phyloP scores from a whole-genome alignment of 1,284 basidiomycete species.

The Cystobasidium pallidum region DNA sequence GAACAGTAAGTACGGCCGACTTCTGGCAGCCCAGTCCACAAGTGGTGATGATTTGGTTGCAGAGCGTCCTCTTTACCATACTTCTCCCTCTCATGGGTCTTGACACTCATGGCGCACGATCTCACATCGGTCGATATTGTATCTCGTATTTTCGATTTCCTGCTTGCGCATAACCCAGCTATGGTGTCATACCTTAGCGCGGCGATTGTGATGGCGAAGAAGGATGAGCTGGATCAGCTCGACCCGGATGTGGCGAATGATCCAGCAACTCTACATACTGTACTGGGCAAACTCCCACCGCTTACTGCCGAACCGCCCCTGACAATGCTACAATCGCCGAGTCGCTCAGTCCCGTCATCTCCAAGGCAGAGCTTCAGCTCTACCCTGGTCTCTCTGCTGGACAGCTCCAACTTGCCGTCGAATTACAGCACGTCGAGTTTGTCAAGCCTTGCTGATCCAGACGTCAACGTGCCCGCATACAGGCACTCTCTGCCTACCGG shows the following conservation, averaged over 20 bases:
- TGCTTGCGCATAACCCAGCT: constrained; percentile 52
- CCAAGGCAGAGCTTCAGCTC: constrained; percentile 23
- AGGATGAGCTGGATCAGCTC: constrained; percentile 46
- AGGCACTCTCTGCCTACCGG: neutral
- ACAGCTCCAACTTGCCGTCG: neutral
- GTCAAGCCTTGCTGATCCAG: constrained; percentile 27
- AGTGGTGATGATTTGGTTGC: neutral
- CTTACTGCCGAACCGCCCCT: constrained; percentile 14
- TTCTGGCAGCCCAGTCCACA: neutral
- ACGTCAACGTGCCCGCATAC: constrained; percentile 27
- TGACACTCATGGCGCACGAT: constrained; percentile 54
- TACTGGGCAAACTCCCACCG: constrained; percentile 49
- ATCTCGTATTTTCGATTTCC: constrained; percentile 53
- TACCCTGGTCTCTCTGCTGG: neutral
- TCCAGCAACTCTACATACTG: constrained; percentile 51
- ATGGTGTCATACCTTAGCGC: constrained; percentile 54
- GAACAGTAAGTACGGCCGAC: constrained; percentile 43
- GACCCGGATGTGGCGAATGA: constrained; percentile 48
- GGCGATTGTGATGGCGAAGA: constrained; percentile 51
- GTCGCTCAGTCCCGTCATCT: constrained; percentile 24
- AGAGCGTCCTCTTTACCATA: constrained; percentile 52
- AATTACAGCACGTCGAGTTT: constrained; percentile 11
- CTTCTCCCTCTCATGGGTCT: constrained; percentile 54
- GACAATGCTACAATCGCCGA: neutral
- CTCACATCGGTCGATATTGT: constrained; percentile 49